phyloP scores from a whole-genome alignment of 2,329 filamentous ascomycete genomes.

The Didymella lethalis region DNA sequence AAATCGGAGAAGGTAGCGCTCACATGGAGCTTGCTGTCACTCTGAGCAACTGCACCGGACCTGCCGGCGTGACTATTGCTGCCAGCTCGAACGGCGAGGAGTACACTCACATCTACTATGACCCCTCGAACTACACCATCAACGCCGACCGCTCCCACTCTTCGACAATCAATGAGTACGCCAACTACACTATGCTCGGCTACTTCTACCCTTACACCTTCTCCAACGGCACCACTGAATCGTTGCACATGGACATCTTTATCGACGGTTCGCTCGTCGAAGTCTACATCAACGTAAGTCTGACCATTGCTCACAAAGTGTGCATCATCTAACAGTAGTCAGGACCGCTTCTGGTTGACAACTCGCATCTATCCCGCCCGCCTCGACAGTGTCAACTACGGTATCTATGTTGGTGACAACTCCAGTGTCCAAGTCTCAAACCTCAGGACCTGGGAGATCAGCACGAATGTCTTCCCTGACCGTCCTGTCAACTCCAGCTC shows the following conservation, averaged over 20 bases:
- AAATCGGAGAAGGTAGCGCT: slow-evolving; percentile 41
- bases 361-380: slow-evolving; percentile 58
- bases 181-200: slow-evolving; percentile 55
- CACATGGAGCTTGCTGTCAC: slow-evolving; percentile 55
- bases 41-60: slow-evolving; percentile 50
- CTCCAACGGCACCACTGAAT: slow-evolving; percentile 47
- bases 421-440: slow-evolving; percentile 47
- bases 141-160: slow-evolving; percentile 56
- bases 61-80: slow-evolving; percentile 54
- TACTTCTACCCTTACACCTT: slow-evolving; percentile 58
- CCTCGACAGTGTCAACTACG: slow-evolving; percentile 54
- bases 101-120: slow-evolving; percentile 56
- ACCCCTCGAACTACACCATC: slow-evolving; percentile 57
- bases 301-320: background rate
- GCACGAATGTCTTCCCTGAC: slow-evolving; percentile 52
- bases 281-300: slow-evolving; percentile 55
- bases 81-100: slow-evolving; percentile 55
- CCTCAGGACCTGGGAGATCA: slow-evolving; percentile 52
- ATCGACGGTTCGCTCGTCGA: slow-evolving; percentile 59
- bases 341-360: slow-evolving; percentile 51
- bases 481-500: slow-evolving; percentile 54
- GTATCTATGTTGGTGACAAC: slow-evolving; percentile 53
- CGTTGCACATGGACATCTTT: slow-evolving; percentile 55
- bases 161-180: slow-evolving; percentile 53
- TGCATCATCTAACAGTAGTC: slow-evolving; percentile 12